phyloP scores from a whole-genome alignment of 176 grass and related monocot species.

The Juncus effusus region DNA sequence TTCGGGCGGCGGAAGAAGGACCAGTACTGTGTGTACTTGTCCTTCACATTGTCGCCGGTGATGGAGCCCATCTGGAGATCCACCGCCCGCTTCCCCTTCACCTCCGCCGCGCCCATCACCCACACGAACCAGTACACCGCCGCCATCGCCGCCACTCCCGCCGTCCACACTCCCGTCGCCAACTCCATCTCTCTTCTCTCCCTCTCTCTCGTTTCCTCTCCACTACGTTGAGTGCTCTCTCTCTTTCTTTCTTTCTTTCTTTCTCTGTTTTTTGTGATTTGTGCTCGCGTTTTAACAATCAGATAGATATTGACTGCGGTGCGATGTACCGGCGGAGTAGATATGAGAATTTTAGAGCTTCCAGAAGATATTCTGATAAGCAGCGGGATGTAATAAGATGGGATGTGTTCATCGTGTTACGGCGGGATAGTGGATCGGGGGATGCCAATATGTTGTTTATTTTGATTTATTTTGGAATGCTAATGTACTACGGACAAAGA shows the following conservation, averaged over 20 bases:
- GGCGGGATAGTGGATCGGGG: not conserved
- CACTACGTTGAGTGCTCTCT: constrained; percentile 1
- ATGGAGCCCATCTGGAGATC: constrained; percentile 99
- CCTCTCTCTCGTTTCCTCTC: not conserved
- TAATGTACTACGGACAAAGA: too few relatives aligned
- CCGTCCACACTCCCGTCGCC: constrained; percentile 73
- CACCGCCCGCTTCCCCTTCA: constrained; percentile 94
- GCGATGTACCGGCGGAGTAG: constrained; percentile 4
- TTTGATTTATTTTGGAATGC: too few relatives aligned
- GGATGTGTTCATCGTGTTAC: not conserved
- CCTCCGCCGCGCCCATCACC: constrained; percentile 98
- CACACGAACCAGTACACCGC: constrained; percentile 92
- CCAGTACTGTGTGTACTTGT: constrained; percentile 99
- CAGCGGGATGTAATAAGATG: not conserved
- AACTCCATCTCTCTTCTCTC: constrained; percentile 46
- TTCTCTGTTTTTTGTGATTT: constrained; percentile 8
- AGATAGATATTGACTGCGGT: constrained; percentile 28
- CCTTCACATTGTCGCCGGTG: constrained; percentile 63
- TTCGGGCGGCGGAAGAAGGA: constrained; percentile 92
- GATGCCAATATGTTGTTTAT: too few relatives aligned
- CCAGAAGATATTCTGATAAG: not conserved
- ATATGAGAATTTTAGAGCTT: not conserved
- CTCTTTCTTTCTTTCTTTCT: constrained; percentile 3
- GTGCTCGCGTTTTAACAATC: constrained; percentile 23
- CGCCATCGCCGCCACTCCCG: constrained; percentile 35